A percentile compares a stretch with the other conserved stretches of the same genome.
phyloP scores from a whole-genome alignment of 2,329 filamentous ascomycete species.

The Leptographium procerum region DNA sequence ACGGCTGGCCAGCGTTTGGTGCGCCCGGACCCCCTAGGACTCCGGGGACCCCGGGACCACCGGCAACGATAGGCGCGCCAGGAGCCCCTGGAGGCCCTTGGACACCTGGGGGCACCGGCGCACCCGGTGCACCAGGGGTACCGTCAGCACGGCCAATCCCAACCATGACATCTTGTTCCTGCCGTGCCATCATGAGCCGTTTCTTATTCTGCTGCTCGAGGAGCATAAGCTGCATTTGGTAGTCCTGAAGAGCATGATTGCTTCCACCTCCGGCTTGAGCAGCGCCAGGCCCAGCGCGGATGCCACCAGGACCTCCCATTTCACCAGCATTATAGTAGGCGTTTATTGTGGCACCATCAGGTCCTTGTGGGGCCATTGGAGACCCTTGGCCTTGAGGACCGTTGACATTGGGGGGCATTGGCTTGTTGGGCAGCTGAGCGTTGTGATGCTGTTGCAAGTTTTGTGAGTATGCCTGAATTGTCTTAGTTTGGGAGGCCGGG shows the following conservation, averaged over 20 bases:
- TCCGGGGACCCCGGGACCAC: constrained; percentile 37
- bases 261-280: constrained; percentile 42
- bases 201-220: constrained; percentile 85
- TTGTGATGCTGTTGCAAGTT: constrained; percentile 75
- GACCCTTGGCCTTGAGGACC: constrained; percentile 69
- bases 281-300: constrained; percentile 43
- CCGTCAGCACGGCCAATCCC: constrained; percentile 19
- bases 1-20: constrained; percentile 43
- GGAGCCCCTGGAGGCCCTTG: constrained; percentile 13
- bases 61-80: constrained; percentile 34
- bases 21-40: constrained; percentile 34
- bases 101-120: neutral
- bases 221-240: constrained; percentile 77
- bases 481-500: constrained; percentile 62
- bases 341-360: constrained; percentile 47
- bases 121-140: neutral
- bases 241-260: constrained; percentile 76
- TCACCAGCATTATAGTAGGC: constrained; percentile 54
- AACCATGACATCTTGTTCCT: constrained; percentile 59
- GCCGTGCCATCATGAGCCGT: constrained; percentile 70
- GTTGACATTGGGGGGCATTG: constrained; percentile 60
- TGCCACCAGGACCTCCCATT: constrained; percentile 43
- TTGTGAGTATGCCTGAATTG: constrained; percentile 77
- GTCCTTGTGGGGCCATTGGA: constrained; percentile 66
- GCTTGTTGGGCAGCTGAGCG: constrained; percentile 68